Evolutionary conservation across 352 stramenopile genomes (phyloP).

Genomic region (Globisporangium polare): DNA sequence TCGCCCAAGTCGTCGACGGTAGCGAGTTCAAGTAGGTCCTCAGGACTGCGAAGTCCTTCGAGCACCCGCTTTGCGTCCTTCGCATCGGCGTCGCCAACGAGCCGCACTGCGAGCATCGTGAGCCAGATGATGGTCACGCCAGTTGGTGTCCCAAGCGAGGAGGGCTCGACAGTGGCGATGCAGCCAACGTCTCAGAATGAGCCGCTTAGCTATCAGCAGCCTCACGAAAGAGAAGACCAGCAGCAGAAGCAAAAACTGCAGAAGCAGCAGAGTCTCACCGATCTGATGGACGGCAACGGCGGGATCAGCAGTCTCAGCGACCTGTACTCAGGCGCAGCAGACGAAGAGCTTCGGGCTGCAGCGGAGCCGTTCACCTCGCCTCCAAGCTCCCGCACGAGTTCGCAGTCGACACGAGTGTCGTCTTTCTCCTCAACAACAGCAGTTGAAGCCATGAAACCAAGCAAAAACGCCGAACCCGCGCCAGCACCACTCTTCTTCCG

Average conservation of each 20-base stretch:
- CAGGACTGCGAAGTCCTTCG: conserved; percentile 10
- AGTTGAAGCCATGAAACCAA: conserved; percentile 32
- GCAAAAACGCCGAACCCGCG: conserved; percentile 5
- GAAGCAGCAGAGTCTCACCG: not conserved
- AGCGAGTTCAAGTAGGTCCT: conserved; percentile 5
- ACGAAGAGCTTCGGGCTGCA: not conserved
- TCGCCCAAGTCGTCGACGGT: conserved; percentile 5
- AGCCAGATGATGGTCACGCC: conserved; percentile 9
- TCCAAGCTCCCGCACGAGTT: not conserved
- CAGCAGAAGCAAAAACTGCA: not conserved
- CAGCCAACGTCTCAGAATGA: not conserved
- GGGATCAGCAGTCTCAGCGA: conserved; percentile 8
- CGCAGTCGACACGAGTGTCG: conserved; percentile 4
- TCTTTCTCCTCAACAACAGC: conserved; percentile 9
- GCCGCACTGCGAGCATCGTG: conserved; percentile 16
- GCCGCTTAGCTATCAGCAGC: not conserved
- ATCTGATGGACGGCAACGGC: conserved; percentile 1
- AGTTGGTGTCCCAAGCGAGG: not conserved
- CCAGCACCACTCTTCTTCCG: conserved; percentile 35
- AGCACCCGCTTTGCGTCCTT: conserved; percentile 11
- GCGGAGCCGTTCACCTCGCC: not conserved
- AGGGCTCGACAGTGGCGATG: not conserved
- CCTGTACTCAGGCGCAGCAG: conserved; percentile 4
- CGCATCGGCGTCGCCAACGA: not conserved
- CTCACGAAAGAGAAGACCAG: not conserved